phyloP scores from a whole-genome alignment of 1,284 basidiomycete species.

The Naganishia sp. region DNA sequence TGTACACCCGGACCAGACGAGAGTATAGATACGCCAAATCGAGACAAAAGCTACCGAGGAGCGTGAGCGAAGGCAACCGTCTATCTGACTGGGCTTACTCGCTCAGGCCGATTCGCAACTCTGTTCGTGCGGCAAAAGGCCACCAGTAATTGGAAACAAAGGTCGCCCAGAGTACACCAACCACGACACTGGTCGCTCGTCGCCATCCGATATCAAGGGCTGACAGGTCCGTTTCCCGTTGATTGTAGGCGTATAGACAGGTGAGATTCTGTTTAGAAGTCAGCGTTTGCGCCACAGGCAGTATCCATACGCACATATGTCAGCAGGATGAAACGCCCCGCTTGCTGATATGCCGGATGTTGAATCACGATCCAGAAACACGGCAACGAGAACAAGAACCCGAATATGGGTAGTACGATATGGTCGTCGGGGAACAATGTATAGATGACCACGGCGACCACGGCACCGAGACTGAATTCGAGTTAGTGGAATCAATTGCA shows the following conservation, averaged over 20 bases:
- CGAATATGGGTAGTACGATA: conserved; percentile 73
- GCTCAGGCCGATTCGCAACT: conserved; percentile 78
- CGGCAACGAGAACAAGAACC: conserved; percentile 86
- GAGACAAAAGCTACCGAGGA: conserved; percentile 48
- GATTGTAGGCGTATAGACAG: conserved; percentile 68
- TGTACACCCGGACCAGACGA: conserved; percentile 44
- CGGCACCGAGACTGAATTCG: conserved; percentile 68
- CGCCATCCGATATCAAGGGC: conserved; percentile 73
- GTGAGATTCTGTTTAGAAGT: conserved; percentile 6
- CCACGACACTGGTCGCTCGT: conserved; percentile 77
- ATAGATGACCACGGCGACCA: conserved; percentile 71
- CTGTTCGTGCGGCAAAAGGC: conserved; percentile 88
- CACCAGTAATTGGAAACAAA: conserved; percentile 88
- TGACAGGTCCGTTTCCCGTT: conserved; percentile 68
- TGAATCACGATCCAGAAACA: conserved; percentile 89
- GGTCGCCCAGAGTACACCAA: conserved; percentile 85
- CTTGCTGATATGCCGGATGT: conserved; percentile 71
- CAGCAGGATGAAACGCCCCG: conserved; percentile 82
- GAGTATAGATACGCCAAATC: conserved; percentile 55
- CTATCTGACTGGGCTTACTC: conserved; percentile 63
- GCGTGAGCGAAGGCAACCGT: conserved; percentile 5
- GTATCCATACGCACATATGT: conserved; percentile 52
- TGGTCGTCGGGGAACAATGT: conserved; percentile 71
- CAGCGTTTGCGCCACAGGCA: not conserved
- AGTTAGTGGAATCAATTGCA: not conserved